A percentile compares a stretch with the other conserved stretches of the same genome.
phyloP scores from a whole-genome alignment of 306 rosid genomes.

The Trifolium pratense region DNA sequence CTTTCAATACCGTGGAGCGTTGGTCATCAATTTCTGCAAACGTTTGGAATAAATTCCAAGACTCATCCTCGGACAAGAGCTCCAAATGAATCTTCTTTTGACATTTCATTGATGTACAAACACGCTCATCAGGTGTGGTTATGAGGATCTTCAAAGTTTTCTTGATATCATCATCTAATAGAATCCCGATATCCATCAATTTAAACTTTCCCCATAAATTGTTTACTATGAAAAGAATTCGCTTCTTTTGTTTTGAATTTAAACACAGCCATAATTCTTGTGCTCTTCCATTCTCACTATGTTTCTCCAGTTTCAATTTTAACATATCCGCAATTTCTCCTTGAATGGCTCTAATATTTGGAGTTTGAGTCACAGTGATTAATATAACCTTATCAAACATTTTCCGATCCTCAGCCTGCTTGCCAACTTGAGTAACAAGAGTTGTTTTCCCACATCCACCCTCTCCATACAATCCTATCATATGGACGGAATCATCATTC shows the following conservation, averaged over 20 bases:
- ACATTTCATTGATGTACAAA: background rate
- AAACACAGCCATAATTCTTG: background rate
- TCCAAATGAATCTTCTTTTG: background rate
- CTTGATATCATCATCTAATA: background rate
- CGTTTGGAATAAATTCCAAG: background rate
- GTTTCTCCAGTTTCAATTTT: background rate
- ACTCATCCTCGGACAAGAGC: background rate
- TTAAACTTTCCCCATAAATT: background rate
- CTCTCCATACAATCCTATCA: background rate
- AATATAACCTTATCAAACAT: slow-evolving; percentile 19
- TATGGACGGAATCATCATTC: background rate
- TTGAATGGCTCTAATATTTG: background rate
- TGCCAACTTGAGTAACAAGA: slow-evolving; percentile 25
- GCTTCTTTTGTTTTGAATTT: background rate
- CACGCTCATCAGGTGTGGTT: background rate
- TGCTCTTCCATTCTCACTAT: background rate
- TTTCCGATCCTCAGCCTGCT: background rate
- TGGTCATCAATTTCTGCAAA: background rate
- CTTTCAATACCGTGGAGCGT: background rate
- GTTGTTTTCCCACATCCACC: background rate
- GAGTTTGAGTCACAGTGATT: slow-evolving; percentile 11
- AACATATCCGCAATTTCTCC: slow-evolving; percentile 4
- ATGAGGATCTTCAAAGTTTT: background rate
- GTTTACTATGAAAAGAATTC: background rate
- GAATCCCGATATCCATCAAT: background rate